Evolutionary conservation across 2,329 filamentous ascomycete genomes (phyloP).

Genomic region (Aureobasidium sp.): DNA sequence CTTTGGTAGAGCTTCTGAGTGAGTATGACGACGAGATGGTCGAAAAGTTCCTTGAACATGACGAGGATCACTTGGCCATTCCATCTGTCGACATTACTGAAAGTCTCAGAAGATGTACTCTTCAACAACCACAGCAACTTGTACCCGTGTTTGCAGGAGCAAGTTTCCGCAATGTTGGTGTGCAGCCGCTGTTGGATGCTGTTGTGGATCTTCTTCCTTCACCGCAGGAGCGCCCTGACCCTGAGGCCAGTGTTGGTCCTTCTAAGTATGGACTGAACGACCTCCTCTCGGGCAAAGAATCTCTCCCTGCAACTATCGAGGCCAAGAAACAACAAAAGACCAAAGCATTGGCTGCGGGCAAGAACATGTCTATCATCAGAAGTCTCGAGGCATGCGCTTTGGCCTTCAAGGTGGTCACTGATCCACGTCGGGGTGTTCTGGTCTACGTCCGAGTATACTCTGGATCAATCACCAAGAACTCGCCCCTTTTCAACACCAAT

Average conservation of each 20-base stretch:
- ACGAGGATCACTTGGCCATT: slow-evolving; percentile 65
- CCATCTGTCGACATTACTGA: slow-evolving; percentile 59
- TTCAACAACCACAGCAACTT: slow-evolving; percentile 60
- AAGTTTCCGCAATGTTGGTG: slow-evolving; percentile 88
- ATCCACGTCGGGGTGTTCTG: slow-evolving; percentile 75
- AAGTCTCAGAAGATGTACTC: slow-evolving; percentile 66
- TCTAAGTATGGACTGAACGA: slow-evolving; percentile 46
- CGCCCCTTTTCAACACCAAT: slow-evolving; percentile 79
- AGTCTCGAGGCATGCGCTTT: slow-evolving; percentile 64
- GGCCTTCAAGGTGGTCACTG: slow-evolving; percentile 90
- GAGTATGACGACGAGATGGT: slow-evolving; percentile 84
- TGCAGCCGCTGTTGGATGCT: slow-evolving; percentile 84
- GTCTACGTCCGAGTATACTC: slow-evolving; percentile 92
- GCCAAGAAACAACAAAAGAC: slow-evolving; percentile 18
- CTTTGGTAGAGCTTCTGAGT: slow-evolving; percentile 74
- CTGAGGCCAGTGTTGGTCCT: slow-evolving; percentile 63
- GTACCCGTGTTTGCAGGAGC: slow-evolving; percentile 87
- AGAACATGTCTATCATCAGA: slow-evolving; percentile 34
- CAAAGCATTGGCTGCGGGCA: slow-evolving; percentile 17
- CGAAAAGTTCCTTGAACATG: slow-evolving; percentile 71
- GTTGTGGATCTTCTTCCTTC: slow-evolving; percentile 81
- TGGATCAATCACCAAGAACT: slow-evolving; percentile 67
- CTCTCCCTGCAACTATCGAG: slow-evolving; percentile 17
- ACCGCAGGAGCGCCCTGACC: slow-evolving; percentile 70
- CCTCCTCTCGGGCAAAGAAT: slow-evolving; percentile 34